phyloP scores from a whole-genome alignment of 2,329 filamentous ascomycete species.

The Lasiodiplodia gonubiensis region DNA sequence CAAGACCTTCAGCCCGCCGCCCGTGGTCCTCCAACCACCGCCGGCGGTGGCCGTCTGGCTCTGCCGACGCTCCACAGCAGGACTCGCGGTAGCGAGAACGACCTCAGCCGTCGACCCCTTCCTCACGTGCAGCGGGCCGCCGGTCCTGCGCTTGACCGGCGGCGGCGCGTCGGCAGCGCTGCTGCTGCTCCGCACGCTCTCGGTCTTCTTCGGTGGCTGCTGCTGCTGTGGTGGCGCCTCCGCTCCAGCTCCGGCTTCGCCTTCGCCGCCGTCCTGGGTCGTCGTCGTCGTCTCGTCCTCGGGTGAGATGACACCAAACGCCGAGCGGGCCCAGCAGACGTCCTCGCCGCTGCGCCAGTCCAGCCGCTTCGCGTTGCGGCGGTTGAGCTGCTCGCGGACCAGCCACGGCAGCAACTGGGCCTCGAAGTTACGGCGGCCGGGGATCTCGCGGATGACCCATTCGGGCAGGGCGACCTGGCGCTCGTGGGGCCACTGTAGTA shows the following conservation, averaged over 20 bases:
- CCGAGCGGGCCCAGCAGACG: not conserved
- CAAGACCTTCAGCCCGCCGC: constrained; percentile 1
- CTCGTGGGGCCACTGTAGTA: not conserved
- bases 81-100: not conserved
- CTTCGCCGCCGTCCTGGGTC: not conserved
- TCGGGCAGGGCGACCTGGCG: constrained; percentile 8
- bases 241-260: too few species aligned
- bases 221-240: too few species aligned
- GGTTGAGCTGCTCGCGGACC: constrained; percentile 10
- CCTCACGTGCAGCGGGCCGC: not conserved
- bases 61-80: not conserved
- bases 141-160: not conserved
- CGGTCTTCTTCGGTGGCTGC: not conserved
- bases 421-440: constrained; percentile 22
- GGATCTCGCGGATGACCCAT: constrained; percentile 22
- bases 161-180: not conserved
- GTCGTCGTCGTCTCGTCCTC: too few species aligned
- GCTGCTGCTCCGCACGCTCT: not conserved
- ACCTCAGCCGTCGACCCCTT: constrained; percentile 7
- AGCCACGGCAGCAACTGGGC: constrained; percentile 17
- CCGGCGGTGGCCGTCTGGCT: not conserved
- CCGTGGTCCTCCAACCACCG: not conserved
- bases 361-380: constrained; percentile 3
- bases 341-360: not conserved
- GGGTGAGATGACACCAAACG: not conserved